Conservation (phyloP, 208 protist species). For the Crithidia acanthocephali region DNA sequence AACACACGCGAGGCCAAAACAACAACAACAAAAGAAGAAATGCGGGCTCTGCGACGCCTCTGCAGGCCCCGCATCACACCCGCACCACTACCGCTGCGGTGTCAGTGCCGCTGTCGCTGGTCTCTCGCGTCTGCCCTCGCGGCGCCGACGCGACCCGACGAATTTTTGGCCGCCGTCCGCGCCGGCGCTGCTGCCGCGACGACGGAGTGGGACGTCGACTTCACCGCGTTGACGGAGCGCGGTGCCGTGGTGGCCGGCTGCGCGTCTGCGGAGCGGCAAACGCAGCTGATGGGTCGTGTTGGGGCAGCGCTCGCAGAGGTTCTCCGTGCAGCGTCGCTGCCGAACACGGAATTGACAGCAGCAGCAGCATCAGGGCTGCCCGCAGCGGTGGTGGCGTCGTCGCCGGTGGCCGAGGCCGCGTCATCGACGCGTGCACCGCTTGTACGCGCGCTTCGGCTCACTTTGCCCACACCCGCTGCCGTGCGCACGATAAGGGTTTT, state of each 20-base stretch:
- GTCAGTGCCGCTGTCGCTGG: background rate
- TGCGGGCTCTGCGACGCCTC: background rate
- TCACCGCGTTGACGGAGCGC: constrained; percentile 28
- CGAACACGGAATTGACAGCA: background rate
- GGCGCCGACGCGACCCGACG: background rate
- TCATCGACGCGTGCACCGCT: background rate
- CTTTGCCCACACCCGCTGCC: constrained; percentile 20
- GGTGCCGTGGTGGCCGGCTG: constrained; percentile 7
- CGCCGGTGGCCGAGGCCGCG: no score
- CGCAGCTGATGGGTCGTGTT: constrained; percentile 28
- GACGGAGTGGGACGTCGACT: constrained; percentile 50
- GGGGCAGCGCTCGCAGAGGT: constrained; percentile 19
- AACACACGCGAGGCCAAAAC: background rate
- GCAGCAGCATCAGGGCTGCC: background rate
- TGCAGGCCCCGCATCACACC: background rate
- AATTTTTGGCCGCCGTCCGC: constrained; percentile 8
- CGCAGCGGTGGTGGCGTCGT: no score
- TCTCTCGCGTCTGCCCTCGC: constrained; percentile 13
- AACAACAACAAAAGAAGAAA: background rate
- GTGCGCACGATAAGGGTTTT: constrained; percentile 12
- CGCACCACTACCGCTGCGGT: background rate
- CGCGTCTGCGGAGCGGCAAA: background rate
- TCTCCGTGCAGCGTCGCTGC: background rate
- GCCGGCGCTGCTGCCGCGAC: constrained; percentile 10
- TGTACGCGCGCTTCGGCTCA: constrained; percentile 25